These are phyloP conservation scores for Hylodesmum podocarpum DNA, from an alignment of 306 rosid species.

Conservation along the genomic window DNA sequence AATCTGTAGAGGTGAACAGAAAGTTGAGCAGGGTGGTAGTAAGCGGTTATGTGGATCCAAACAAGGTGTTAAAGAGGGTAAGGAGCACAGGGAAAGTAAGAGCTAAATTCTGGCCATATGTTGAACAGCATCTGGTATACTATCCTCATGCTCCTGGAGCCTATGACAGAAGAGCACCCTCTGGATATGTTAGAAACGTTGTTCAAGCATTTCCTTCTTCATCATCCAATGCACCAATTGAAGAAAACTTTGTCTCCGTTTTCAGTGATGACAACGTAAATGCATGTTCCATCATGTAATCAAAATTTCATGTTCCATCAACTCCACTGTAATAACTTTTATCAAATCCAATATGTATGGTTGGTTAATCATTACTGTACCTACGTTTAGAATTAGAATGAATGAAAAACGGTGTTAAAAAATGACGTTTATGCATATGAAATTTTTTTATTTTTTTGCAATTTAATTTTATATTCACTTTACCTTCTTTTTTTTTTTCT, in stretches of 20 bases:
- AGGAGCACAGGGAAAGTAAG: conserved; percentile 67
- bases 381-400: too few relatives aligned
- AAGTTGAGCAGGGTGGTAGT: conserved; percentile 65
- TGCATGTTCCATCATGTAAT: conserved; percentile 80
- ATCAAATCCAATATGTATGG: too few relatives aligned
- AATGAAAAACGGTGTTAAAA: too few relatives aligned
- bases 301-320: too few relatives aligned
- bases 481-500: too few relatives aligned
- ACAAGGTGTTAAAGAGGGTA: conserved; percentile 72
- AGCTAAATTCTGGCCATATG: conserved; percentile 87
- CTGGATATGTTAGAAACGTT: conserved; percentile 70
- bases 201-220: conserved; percentile 49
- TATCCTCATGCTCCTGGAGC: conserved; percentile 67
- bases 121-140: conserved; percentile 72
- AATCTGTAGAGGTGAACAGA: conserved; percentile 74
- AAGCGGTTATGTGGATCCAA: conserved; percentile 78
- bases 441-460: too few relatives aligned
- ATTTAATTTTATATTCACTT: too few relatives aligned
- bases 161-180: conserved; percentile 77
- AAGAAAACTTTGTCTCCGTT: conserved; percentile 54
- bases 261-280: conserved; percentile 85
- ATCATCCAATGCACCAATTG: conserved; percentile 17
- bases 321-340: too few relatives aligned
- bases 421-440: too few relatives aligned
- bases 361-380: too few relatives aligned